These are phyloP conservation scores for Podospora australis DNA, from an alignment of 495 filamentous ascomycete genomes.

Conservation along the genomic window DNA sequence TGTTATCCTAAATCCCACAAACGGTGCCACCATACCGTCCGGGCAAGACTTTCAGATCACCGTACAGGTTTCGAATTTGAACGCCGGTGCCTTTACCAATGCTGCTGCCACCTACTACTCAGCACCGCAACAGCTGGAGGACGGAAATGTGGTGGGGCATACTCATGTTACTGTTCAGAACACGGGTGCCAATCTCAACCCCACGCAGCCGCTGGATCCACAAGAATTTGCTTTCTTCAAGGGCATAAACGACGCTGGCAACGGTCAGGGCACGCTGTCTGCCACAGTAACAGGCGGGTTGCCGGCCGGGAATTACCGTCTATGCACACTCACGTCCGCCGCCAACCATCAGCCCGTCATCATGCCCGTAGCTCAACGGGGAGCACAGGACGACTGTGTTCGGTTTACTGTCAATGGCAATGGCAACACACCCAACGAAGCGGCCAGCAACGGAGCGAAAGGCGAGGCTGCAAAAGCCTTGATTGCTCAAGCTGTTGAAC, in stretches of 20 bases:
- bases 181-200: constrained; percentile 35
- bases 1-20: constrained; percentile 44
- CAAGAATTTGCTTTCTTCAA: constrained; percentile 25
- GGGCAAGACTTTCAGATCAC: constrained; percentile 45
- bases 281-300: constrained; percentile 19
- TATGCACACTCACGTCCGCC: constrained; percentile 21
- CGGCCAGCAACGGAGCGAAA: constrained; percentile 16
- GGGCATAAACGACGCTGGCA: constrained; percentile 24
- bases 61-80: constrained; percentile 47
- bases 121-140: constrained; percentile 47
- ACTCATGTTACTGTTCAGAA: constrained; percentile 55
- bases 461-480: constrained; percentile 11
- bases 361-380: constrained; percentile 27
- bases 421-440: constrained; percentile 10
- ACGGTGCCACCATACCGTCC: constrained; percentile 31
- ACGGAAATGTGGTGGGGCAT: constrained; percentile 46
- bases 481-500: constrained; percentile 9
- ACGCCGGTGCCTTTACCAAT: constrained; percentile 53
- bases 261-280: constrained; percentile 17
- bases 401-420: constrained; percentile 19
- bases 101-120: constrained; percentile 50
- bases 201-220: constrained; percentile 34
- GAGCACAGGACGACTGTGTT: constrained; percentile 25
- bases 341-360: constrained; percentile 26
- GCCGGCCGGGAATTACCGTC: constrained; percentile 22